Evolutionary conservation across 2,329 filamentous ascomycete genomes (phyloP).

Genomic region (Aspergillus aculeatus): DNA sequence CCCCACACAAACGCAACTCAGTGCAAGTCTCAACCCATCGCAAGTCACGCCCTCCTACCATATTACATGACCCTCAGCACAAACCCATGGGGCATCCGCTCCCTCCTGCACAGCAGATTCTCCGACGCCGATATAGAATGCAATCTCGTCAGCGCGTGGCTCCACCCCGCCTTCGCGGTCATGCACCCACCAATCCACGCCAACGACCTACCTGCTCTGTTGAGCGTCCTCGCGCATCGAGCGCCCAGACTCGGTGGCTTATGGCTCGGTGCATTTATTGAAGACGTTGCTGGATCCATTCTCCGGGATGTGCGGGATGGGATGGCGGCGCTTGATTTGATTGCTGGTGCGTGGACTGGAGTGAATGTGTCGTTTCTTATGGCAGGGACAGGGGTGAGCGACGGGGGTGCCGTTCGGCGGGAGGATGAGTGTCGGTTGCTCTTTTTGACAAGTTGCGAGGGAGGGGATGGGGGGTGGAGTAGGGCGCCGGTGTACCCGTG

Average conservation of each 20-base stretch:
- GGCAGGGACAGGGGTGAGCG: background rate
- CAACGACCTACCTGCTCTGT: no score
- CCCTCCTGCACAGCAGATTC: constrained; percentile 24
- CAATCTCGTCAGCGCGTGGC: constrained; percentile 24
- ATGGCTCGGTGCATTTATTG: constrained; percentile 23
- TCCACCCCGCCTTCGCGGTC: constrained; percentile 18
- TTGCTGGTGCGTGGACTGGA: no score
- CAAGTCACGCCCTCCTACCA: no score
- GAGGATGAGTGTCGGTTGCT: no score
- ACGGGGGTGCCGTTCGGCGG: accelerated
- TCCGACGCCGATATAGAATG: constrained; percentile 24
- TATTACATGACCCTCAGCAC: constrained; percentile 24
- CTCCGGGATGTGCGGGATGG: constrained; percentile 14
- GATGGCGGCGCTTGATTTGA: background rate
- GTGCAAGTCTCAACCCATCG: no score
- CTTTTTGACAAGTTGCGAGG: no score
- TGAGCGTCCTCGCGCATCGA: background rate
- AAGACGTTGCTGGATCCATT: constrained; percentile 10
- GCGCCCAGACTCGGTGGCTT: constrained; percentile 16
- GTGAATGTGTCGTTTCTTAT: background rate
- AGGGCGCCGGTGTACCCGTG: no score
- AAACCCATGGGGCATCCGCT: constrained; percentile 24
- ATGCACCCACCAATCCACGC: no score
- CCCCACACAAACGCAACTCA: no score
- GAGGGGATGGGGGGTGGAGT: no score